phyloP scores from a whole-genome alignment of 805 yeast species.

The Candida fluviatilis region DNA sequence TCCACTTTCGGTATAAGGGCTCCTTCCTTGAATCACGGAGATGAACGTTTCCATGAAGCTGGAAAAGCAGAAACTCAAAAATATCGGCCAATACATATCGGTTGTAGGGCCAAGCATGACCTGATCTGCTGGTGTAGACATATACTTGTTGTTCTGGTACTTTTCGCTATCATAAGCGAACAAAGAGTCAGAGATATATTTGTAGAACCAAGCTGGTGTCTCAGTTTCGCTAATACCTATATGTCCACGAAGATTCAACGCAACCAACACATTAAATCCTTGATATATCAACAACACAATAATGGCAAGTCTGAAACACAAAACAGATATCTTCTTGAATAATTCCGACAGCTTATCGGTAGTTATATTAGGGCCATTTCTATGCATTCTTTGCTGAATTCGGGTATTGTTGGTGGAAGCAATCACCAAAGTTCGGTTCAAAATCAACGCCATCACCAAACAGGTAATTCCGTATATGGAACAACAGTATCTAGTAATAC shows the following conservation, averaged over 20 bases:
- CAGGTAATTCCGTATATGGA: conserved; percentile 36
- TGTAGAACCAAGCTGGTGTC: conserved; percentile 10
- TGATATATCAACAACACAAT: conserved; percentile 22
- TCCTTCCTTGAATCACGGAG: conserved; percentile 49
- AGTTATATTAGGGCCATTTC: conserved; percentile 9
- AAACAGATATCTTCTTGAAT: conserved; percentile 17
- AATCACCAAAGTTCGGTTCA: conserved; percentile 34
- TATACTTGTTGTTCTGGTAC: conserved; percentile 19
- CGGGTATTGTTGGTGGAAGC: conserved; percentile 31
- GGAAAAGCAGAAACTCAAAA: conserved; percentile 53
- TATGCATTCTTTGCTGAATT: conserved; percentile 16
- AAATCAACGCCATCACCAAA: conserved; percentile 32
- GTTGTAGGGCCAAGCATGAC: conserved; percentile 47
- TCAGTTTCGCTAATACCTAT: conserved; percentile 8
- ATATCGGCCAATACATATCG: conserved; percentile 54
- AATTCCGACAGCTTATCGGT: conserved; percentile 11
- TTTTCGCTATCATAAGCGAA: conserved; percentile 22
- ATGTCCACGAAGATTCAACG: conserved; percentile 23
- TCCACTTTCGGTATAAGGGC: conserved; percentile 62
- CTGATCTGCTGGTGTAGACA: conserved; percentile 24
- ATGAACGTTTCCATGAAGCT: conserved; percentile 66
- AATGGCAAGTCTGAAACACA: conserved; percentile 25
- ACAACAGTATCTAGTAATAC: conserved; percentile 26
- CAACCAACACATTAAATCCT: conserved; percentile 24
- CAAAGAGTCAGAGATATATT: conserved; percentile 11